Percentiles rank a stretch among this genome's conserved stretches.
These are phyloP conservation scores for Pascua sp. DNA, from an alignment of 1,284 basidiomycete species.

Conservation along the genomic window DNA sequence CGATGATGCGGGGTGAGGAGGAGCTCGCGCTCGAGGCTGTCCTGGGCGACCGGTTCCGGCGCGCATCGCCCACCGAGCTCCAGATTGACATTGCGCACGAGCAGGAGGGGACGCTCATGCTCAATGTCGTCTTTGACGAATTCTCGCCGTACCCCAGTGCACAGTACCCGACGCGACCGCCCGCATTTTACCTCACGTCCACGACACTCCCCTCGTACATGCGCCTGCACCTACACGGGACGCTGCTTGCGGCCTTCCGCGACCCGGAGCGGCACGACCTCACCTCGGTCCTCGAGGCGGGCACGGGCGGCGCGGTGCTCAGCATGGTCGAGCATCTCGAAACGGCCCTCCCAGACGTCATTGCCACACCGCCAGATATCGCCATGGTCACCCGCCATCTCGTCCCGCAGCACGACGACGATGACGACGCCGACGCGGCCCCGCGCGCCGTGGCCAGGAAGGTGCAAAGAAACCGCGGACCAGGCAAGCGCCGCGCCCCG, in stretches of 20 bases:
- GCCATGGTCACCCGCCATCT: constrained; percentile 62
- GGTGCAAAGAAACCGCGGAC: constrained; percentile 2
- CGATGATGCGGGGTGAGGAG: constrained; percentile 65
- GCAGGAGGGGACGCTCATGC: constrained; percentile 53
- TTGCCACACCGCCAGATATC: constrained; percentile 69
- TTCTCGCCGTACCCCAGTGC: constrained; percentile 58
- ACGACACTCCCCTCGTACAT: constrained; percentile 72
- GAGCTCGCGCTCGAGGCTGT: constrained; percentile 60
- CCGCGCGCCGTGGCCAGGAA: constrained; percentile 6
- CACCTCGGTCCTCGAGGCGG: constrained; percentile 58
- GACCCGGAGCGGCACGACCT: constrained; percentile 53
- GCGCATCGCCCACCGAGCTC: constrained; percentile 50
- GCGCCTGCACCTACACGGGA: constrained; percentile 73
- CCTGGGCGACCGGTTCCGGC: constrained; percentile 50
- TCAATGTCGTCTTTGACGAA: constrained; percentile 64
- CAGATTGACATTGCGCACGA: constrained; percentile 57
- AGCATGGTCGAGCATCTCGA: constrained; percentile 72
- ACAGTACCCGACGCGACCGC: constrained; percentile 54
- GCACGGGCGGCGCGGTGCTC: constrained; percentile 69
- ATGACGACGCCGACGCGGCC: constrained; percentile 13
- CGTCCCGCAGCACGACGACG: constrained; percentile 51
- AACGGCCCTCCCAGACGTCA: constrained; percentile 61
- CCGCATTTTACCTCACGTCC: constrained; percentile 73
- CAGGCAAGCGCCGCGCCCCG: constrained; percentile 50
- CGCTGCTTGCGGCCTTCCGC: constrained; percentile 58